These are phyloP conservation scores for Pelargonium exstipulatum DNA, from an alignment of 441 rosid species.

Conservation along the genomic window DNA sequence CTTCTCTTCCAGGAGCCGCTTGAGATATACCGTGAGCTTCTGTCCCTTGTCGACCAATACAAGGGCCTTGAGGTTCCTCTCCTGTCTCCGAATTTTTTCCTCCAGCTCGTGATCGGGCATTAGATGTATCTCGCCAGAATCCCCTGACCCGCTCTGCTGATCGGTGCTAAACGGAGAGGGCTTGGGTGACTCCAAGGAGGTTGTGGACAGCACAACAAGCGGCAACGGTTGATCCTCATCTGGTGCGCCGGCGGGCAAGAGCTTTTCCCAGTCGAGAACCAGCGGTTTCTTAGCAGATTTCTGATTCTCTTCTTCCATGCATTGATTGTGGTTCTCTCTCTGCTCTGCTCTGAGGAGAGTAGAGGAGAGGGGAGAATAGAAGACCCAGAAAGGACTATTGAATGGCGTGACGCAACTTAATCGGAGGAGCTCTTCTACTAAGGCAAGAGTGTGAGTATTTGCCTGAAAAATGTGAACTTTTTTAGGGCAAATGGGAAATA, in stretches of 20 bases:
- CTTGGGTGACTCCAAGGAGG: too few species aligned
- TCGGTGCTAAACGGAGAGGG: slow-evolving; percentile 22
- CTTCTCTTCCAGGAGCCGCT: slow-evolving; percentile 41
- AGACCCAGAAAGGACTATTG: too few species aligned
- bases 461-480: too few species aligned
- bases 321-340: neutral
- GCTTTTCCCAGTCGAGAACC: slow-evolving; percentile 40
- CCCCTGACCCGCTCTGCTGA: slow-evolving; percentile 24
- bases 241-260: slow-evolving; percentile 19
- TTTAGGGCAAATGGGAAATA: too few species aligned
- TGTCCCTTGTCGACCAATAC: slow-evolving; percentile 47
- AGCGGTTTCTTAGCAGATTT: slow-evolving; percentile 29
- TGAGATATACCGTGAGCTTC: slow-evolving; percentile 32
- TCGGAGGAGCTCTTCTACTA: too few species aligned
- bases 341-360: neutral
- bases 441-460: too few species aligned
- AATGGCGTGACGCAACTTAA: too few species aligned
- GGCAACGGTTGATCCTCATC: slow-evolving; percentile 35
- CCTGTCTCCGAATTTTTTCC: slow-evolving; percentile 33
- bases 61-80: slow-evolving; percentile 10
- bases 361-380: neutral
- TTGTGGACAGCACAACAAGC: slow-evolving; percentile 18
- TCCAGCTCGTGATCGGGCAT: slow-evolving; percentile 37
- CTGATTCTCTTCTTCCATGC: slow-evolving; percentile 26
- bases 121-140: slow-evolving; percentile 20